Base-by-base conservation (phyloP, 768 basidiomycete genomes). In the Collybia nuda region DNA sequence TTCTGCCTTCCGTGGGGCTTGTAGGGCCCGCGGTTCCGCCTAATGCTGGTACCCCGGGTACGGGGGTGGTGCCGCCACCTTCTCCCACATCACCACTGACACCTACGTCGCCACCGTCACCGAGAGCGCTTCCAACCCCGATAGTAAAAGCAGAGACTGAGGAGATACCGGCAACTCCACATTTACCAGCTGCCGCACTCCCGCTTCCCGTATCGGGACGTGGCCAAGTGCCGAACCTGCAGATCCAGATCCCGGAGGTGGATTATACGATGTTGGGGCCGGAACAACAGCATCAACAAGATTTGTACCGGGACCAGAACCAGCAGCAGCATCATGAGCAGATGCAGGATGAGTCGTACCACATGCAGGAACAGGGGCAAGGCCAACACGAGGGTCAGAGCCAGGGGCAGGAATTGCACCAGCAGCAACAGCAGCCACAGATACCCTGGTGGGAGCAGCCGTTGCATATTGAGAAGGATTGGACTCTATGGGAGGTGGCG, bases 401-500 rank as follows among this genome's bases (percentile, higher is more conserved):
- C 18, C 19, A 12, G 15, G 35, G 28, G 18, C 6, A 14, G 19
- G 15, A 14, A 3, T 17, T 17, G 19, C 11, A 17, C 3, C 28
- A 32, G 9, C 17, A 12, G 3, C n/a, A 19, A 11, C 18, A 29
- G 17, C 44, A 45, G 11, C 1, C 15, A 6, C 43, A 44, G 26
- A 21, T 32, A 8, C 32, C 19, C 7, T 36, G 35, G 44, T 46
- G 44, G 44, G 44, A 46, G 7, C 49, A 54, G 19, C 55, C 51
- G 26, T 15, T 38, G 24, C 9, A 50, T 1, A 44, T 54, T 15
- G 44, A 39, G 44, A 14, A 48, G 47, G 32, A 54, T 29, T 11
- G 51, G 51, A 47, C 50, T 29, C 37, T 56, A 2, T 62, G 60
- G 60, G 56, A 57, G 50, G 57, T 54, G 8, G 60, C 60, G 36